Conservation (phyloP, 768 basidiomycete species). For the Boletus reticulatus region DNA sequence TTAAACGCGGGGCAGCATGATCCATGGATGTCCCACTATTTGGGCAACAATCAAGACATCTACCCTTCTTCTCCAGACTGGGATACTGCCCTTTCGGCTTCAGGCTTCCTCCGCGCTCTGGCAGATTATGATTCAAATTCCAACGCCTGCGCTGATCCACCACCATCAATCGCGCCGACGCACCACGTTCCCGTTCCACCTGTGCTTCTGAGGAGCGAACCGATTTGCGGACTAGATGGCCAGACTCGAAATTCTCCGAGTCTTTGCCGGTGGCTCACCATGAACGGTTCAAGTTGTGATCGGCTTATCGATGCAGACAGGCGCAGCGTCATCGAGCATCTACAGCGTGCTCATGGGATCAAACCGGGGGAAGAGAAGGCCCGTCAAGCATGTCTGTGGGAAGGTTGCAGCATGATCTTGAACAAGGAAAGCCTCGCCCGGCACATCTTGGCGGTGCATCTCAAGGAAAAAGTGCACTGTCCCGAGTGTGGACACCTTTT, state of each 20-base stretch:
- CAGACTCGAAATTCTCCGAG: not conserved
- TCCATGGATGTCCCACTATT: not conserved
- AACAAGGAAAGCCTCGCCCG: constrained; percentile 31
- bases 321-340: constrained; percentile 15
- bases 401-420: constrained; percentile 12
- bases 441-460: constrained; percentile 27
- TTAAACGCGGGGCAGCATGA: not conserved
- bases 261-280: constrained; percentile 14
- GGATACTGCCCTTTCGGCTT: not conserved
- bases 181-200: not conserved
- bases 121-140: not conserved
- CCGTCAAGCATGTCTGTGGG: constrained; percentile 19
- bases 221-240: not conserved
- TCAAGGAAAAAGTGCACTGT: constrained; percentile 17
- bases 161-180: not conserved
- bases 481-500: constrained; percentile 15
- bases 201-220: not conserved
- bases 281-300: constrained; percentile 5
- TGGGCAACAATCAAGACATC: not conserved
- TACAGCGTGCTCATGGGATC: constrained; percentile 13
- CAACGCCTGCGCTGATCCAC: not conserved
- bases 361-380: constrained; percentile 17
- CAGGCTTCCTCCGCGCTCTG: not conserved
- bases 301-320: constrained; percentile 1
- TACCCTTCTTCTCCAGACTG: not conserved